Conservation (phyloP, 306 rosid species). For the Pyrus pyrifolia region DNA sequence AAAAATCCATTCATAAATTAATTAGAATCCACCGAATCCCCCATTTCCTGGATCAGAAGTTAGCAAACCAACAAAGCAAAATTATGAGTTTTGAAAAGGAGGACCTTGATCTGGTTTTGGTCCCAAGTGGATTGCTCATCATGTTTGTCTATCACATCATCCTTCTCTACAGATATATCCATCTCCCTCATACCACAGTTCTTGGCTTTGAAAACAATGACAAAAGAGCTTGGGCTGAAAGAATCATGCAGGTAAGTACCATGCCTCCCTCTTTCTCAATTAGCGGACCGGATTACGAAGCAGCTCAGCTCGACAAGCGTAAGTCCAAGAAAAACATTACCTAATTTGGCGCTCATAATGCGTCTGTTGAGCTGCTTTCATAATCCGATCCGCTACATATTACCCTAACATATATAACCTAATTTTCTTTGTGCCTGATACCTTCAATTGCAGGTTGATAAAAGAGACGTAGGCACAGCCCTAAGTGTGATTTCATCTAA, state of each 20-base stretch:
- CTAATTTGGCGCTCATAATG: too few species aligned
- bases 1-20: background rate
- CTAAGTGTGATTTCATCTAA: slow-evolving; percentile 50
- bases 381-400: too few species aligned
- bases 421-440: background rate
- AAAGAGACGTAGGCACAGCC: slow-evolving; percentile 33
- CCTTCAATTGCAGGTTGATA: slow-evolving; percentile 33
- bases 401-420: too few species aligned
- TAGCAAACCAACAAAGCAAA: background rate
- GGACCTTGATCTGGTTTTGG: slow-evolving; percentile 60
- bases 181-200: slow-evolving; percentile 59
- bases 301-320: background rate
- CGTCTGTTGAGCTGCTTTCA: too few species aligned
- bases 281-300: background rate
- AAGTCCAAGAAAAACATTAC: too few species aligned
- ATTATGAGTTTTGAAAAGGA: slow-evolving; percentile 49
- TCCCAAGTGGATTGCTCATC: slow-evolving; percentile 59
- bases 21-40: background rate
- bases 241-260: slow-evolving; percentile 53
- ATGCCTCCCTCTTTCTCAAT: background rate
- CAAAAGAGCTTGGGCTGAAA: slow-evolving; percentile 65
- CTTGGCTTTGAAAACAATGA: slow-evolving; percentile 72
- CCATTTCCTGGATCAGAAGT: background rate
- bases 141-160: slow-evolving; percentile 63
- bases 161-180: slow-evolving; percentile 53